Evolutionary conservation across 2,329 filamentous ascomycete species (phyloP), one percentile per base, ranked within the genome.

Genomic region (Colletotrichum gigasporum): DNA sequence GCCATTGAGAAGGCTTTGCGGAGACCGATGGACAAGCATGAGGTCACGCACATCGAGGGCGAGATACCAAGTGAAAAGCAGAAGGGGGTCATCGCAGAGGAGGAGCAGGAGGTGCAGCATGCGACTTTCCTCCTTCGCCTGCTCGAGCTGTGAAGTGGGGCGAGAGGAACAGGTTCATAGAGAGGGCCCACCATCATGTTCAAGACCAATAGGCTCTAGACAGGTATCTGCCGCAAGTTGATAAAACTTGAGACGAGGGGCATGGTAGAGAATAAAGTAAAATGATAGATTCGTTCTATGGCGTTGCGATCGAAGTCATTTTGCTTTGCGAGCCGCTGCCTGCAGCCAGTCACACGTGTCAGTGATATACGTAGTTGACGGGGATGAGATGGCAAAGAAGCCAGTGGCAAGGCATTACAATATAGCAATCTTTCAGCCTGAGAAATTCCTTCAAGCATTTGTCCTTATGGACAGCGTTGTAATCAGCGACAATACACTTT

Each of bases 391-490:
- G 16, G 30, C 22, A 12, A 11, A 37, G 11, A 4, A 16, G 41
- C 5, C 41, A 44, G 20, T 44, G 22, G 37, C 26, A 14, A 18
- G n/a, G 30, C 69, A 86, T 71, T 83, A 97, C 94, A 73, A 96
- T 73, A 74, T 93, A 97, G 74, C 95, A 98, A 69, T 97, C 85
- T 76, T 97, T 97, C 50, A 98, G 77, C 69, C 82, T 88, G 77
- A 96, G 82, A 70, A 99, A 98, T 73, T 97, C 94, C 62, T 88
- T 88, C 4, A 85, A 84, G 73, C 96, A 99, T 83, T 96, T 96
- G 74, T 97, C 93, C 74, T 97, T 97, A 71, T 94, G 87, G 3
- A 97, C 88, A 4, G 93, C 88, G 74, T 95, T 95, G 79, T 97
- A 98, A 74, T 98, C 95, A 37, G 88, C 87, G 52, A 95, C 86